These are phyloP conservation scores for Gautieria morchelliformis DNA, from an alignment of 768 basidiomycete species.

Conservation along the genomic window DNA sequence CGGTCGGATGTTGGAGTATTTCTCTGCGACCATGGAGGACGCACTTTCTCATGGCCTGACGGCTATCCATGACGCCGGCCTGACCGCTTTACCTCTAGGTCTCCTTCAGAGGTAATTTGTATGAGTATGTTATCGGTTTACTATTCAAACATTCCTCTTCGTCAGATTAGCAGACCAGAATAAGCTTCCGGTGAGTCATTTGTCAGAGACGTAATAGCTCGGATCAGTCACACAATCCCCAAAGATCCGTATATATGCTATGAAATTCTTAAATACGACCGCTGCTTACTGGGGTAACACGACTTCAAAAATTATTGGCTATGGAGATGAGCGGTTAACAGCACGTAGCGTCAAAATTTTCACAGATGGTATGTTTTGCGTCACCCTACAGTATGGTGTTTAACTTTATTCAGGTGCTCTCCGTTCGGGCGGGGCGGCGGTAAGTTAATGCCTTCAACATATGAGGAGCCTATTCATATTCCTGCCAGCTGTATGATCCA, in stretches of 20 bases:
- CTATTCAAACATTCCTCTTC: background rate
- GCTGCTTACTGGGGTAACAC: slow-evolving; percentile 61
- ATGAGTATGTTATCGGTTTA: background rate
- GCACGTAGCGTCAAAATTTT: slow-evolving; percentile 68
- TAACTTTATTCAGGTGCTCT: slow-evolving; percentile 43
- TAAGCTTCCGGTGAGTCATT: slow-evolving; percentile 38
- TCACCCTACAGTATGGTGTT: background rate
- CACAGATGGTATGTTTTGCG: slow-evolving; percentile 40
- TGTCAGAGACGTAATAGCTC: background rate
- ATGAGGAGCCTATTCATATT: background rate
- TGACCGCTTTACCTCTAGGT: slow-evolving; percentile 37
- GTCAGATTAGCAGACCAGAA: slow-evolving; percentile 58
- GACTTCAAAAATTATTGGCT: slow-evolving; percentile 30
- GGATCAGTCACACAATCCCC: background rate
- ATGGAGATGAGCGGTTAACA: slow-evolving; percentile 46
- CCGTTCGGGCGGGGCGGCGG: slow-evolving; percentile 85
- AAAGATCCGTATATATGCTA: slow-evolving; percentile 25
- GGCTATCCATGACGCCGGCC: slow-evolving; percentile 75
- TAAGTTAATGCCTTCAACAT: background rate
- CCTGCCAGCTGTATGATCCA: slow-evolving; percentile 4
- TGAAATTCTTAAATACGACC: slow-evolving; percentile 38
- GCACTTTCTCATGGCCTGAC: slow-evolving; percentile 77
- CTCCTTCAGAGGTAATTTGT: slow-evolving; percentile 54
- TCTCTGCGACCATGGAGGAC: slow-evolving; percentile 53
- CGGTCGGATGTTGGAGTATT: slow-evolving; percentile 48